Percentiles rank a stretch among this genome's conserved stretches.
Evolutionary conservation across 495 filamentous ascomycete species (phyloP).

Genomic region (Parathielavia appendiculata): DNA sequence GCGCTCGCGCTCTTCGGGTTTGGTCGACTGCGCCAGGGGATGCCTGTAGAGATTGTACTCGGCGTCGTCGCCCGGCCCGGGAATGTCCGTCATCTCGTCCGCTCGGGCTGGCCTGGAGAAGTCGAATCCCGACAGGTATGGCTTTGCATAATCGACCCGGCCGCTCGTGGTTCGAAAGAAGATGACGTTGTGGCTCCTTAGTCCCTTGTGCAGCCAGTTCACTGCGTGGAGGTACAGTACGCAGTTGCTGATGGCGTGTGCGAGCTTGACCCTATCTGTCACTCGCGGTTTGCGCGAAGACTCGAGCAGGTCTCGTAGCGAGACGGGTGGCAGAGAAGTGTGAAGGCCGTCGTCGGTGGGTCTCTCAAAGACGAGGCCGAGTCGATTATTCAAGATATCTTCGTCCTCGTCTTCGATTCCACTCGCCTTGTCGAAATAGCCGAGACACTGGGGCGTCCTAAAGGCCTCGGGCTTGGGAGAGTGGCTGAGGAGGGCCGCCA

Average conservation of each 20-base stretch:
- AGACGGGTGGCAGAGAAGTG: constrained; percentile 31
- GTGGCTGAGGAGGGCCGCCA: constrained; percentile 40
- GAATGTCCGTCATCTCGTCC: constrained; percentile 50
- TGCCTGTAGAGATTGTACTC: constrained; percentile 49
- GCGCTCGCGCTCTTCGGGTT: constrained; percentile 28
- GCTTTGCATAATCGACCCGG: constrained; percentile 31
- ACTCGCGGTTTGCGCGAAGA: constrained; percentile 28
- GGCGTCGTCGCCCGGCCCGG: constrained; percentile 36
- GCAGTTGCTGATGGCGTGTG: constrained; percentile 38
- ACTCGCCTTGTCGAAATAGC: constrained; percentile 40
- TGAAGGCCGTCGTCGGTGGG: constrained; percentile 29
- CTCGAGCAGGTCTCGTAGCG: constrained; percentile 32
- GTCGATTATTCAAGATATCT: constrained; percentile 32
- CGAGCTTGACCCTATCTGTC: constrained; percentile 35
- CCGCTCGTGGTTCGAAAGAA: constrained; percentile 40
- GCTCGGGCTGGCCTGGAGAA: constrained; percentile 48
- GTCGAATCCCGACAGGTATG: constrained; percentile 52
- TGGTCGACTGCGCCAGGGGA: constrained; percentile 39
- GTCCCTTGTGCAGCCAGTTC: constrained; percentile 58
- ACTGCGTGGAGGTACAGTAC: constrained; percentile 49
- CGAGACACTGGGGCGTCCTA: constrained; percentile 41
- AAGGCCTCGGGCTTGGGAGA: constrained; percentile 40
- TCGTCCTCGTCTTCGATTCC: constrained; percentile 28
- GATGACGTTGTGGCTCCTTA: constrained; percentile 53
- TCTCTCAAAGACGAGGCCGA: constrained; percentile 38